These are phyloP conservation scores for Dryas alaskensis DNA, from an alignment of 306 rosid genomes.

Conservation along the genomic window DNA sequence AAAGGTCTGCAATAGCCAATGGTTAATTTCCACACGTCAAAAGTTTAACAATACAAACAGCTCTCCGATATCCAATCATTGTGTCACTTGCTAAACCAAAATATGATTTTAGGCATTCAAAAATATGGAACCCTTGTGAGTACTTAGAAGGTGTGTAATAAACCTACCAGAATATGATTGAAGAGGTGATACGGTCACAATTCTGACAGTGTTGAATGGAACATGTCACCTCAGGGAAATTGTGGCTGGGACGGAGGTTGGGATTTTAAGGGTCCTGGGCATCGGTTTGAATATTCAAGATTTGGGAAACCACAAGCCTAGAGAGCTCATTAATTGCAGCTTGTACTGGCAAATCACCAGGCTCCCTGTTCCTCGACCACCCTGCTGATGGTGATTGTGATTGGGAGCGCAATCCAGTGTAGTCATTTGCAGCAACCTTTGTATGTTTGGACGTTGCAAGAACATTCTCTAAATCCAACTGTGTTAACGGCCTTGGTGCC, in stretches of 20 bases:
- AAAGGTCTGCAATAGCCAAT: background rate
- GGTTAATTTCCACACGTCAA: background rate
- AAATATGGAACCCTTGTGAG: background rate
- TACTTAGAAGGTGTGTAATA: constrained; percentile 11
- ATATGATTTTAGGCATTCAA: background rate
- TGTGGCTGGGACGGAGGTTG: constrained; percentile 14
- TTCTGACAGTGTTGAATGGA: constrained; percentile 23
- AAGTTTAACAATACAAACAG: background rate
- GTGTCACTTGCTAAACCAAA: background rate
- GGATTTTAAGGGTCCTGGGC: constrained; percentile 49
- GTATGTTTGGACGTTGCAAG: constrained; percentile 69
- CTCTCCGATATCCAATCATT: background rate
- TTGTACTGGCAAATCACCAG: constrained; percentile 63
- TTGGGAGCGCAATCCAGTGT: constrained; percentile 40
- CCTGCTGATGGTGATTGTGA: constrained; percentile 45
- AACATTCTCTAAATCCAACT: constrained; percentile 70
- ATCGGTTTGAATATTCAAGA: constrained; percentile 71
- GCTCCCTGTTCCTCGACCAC: constrained; percentile 47
- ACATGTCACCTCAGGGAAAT: constrained; percentile 11
- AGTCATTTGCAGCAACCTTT: constrained; percentile 78
- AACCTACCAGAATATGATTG: constrained; percentile 17
- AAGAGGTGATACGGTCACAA: constrained; percentile 26
- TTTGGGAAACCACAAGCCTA: constrained; percentile 67
- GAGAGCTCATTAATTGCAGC: constrained; percentile 79
- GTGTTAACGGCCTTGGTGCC: constrained; percentile 64